Conservation (phyloP, 768 basidiomycete species). For the Hygrocybe punicea region DNA sequence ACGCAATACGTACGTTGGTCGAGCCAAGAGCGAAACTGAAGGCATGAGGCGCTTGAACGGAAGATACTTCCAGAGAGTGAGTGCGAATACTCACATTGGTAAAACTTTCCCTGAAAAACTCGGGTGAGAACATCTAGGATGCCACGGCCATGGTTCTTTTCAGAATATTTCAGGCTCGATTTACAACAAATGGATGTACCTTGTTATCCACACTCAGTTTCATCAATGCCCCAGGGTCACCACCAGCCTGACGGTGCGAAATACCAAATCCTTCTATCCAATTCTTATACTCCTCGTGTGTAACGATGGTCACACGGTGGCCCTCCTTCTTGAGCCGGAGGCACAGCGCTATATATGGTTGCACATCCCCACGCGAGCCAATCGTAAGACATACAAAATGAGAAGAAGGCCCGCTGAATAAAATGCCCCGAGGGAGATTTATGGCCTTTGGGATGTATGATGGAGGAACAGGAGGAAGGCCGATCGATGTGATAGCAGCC, state of each 20-base stretch:
- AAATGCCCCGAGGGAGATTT: conserved; percentile 41
- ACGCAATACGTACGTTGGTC: conserved; percentile 49
- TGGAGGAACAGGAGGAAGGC: conserved; percentile 29
- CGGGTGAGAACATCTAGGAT: conserved; percentile 63
- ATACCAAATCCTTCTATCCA: conserved; percentile 64
- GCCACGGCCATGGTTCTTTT: not conserved
- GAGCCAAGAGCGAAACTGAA: conserved; percentile 61
- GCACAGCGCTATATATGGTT: conserved; percentile 59
- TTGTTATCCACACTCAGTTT: conserved; percentile 50
- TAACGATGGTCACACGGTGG: conserved; percentile 55
- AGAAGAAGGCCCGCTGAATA: conserved; percentile 33
- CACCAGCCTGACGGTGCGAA: conserved; percentile 58
- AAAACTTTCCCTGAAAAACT: conserved; percentile 64
- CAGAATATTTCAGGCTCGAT: not conserved
- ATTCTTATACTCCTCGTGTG: conserved; percentile 50
- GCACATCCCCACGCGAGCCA: conserved; percentile 63
- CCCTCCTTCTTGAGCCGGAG: conserved; percentile 45
- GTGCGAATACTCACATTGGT: conserved; percentile 40
- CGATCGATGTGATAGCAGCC: conserved; percentile 27
- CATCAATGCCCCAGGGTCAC: conserved; percentile 68
- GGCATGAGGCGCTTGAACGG: not conserved
- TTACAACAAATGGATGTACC: conserved; percentile 17
- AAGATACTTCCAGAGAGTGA: not conserved
- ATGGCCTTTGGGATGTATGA: conserved; percentile 44
- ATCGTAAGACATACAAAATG: conserved; percentile 66